Base-by-base conservation (phyloP, 306 rosid species). In the cucumber (Cucumis sativus) region DNA sequence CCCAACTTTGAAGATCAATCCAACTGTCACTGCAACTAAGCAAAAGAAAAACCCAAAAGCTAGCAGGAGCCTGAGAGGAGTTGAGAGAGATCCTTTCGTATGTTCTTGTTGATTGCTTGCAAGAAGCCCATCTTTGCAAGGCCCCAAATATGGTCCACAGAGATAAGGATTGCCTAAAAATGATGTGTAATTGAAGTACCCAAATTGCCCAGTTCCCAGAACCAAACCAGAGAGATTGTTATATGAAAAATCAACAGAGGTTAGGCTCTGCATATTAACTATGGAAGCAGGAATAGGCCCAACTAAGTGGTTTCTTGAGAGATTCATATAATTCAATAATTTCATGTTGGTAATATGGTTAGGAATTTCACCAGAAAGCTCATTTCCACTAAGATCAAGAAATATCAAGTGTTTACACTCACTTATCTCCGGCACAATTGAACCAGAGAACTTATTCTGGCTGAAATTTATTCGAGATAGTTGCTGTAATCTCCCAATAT, bases 221-320 rank as follows among this genome's bases (percentile, higher is more conserved):
- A 93, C 97, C 90, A 91, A 86, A 74, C 98, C 98, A 76, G 98
- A 91, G 76, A 93, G 91, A 84, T 93, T 91, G 88, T 93, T 93
- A 59, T 87, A 93, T 2, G 98, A 93, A 83, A 93, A 93, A 79
- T 93, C 98, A 70, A 91, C 91, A 17, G 93, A 87, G 5, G 98
- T 93, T 67, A 93, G 83, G 83, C 98, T 93, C 71, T 93, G 98
- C 98, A 93, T 93, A 18, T 88, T 74, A 8, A 97, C 82, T 30
- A 93, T 85, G 0, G 97, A 88, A 10, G 86, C 23, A 1, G 98
- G 98, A 80, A 93, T 91, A 78, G 84, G 74, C 15, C 98, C 98
- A 54, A 91, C 84, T 0, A 93, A 85, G 82, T 91, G 92, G 74
- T 93, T 93, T 74, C 91, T 88, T 2, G 98, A 93, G 9, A 93